These are phyloP conservation scores for Apiotrichum brassicae DNA, from an alignment of 1,284 basidiomycete genomes.

Conservation along the genomic window DNA sequence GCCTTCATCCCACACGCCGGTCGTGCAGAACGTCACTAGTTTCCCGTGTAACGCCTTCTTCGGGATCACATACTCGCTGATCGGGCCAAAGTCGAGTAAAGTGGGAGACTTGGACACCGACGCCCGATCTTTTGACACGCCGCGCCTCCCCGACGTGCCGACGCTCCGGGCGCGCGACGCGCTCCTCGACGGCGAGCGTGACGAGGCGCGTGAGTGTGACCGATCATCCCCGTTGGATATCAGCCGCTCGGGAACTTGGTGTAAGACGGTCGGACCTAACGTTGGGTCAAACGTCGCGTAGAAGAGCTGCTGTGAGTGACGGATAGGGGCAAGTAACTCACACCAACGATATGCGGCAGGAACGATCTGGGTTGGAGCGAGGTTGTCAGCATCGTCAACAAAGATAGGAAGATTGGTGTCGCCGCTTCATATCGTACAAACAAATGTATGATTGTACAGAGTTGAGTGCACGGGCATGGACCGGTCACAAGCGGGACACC, in stretches of 20 bases:
- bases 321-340: constrained; percentile 15
- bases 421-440: too few relatives aligned
- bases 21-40: constrained; percentile 59
- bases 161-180: constrained; percentile 15
- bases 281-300: constrained; percentile 46
- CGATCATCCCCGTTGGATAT: constrained; percentile 27
- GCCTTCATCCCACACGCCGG: constrained; percentile 20
- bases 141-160: background rate
- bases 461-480: too few relatives aligned
- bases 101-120: constrained; percentile 20
- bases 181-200: constrained; percentile 22
- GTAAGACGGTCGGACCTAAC: constrained; percentile 38
- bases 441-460: too few relatives aligned
- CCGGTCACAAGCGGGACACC: too few relatives aligned
- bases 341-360: constrained; percentile 45
- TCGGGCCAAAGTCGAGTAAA: constrained; percentile 84
- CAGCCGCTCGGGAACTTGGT: constrained; percentile 47
- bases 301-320: constrained; percentile 36
- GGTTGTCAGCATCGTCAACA: constrained; percentile 1
- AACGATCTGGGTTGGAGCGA: constrained; percentile 43
- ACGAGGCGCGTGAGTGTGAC: constrained; percentile 5
- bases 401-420: too few relatives aligned
- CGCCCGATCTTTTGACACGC: background rate
- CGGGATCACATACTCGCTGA: constrained; percentile 92
- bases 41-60: constrained; percentile 77